These are phyloP conservation scores for Trichoderma harzianum DNA, from an alignment of 2,329 filamentous ascomycete species.

Conservation along the genomic window DNA sequence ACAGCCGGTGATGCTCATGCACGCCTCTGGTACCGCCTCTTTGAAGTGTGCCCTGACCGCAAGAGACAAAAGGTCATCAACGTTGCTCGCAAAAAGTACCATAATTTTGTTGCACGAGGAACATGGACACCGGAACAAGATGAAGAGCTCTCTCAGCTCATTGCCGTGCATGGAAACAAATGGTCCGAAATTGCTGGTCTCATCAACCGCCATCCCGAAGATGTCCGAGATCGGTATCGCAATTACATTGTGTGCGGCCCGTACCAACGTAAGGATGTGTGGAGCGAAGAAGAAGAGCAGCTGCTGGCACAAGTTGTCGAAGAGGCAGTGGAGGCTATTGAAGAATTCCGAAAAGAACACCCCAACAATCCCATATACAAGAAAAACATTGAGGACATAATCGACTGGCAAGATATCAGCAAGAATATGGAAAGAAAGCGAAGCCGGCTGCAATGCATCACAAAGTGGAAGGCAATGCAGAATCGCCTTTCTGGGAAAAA, in stretches of 20 bases:
- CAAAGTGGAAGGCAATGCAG: constrained; percentile 59
- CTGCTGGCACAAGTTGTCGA: constrained; percentile 51
- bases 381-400: constrained; percentile 48
- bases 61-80: constrained; percentile 53
- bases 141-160: constrained; percentile 34
- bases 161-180: constrained; percentile 41
- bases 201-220: constrained; percentile 61
- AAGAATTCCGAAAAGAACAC: constrained; percentile 35
- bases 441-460: constrained; percentile 63
- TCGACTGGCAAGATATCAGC: constrained; percentile 66
- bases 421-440: constrained; percentile 58
- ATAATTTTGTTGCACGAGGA: constrained; percentile 59
- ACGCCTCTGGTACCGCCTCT: constrained; percentile 51
- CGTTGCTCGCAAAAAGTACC: constrained; percentile 59
- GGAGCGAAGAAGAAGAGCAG: constrained; percentile 60
- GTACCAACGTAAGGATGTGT: constrained; percentile 50
- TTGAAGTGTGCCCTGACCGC: constrained; percentile 46
- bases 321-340: constrained; percentile 49
- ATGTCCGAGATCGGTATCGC: constrained; percentile 67
- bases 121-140: constrained; percentile 41
- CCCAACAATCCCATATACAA: constrained; percentile 31
- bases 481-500: constrained; percentile 34
- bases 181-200: constrained; percentile 62
- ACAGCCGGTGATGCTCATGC: constrained; percentile 35
- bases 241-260: constrained; percentile 62